phyloP scores from a whole-genome alignment of 148 eudicot genomes.

The Vaccinium myrtillus region DNA sequence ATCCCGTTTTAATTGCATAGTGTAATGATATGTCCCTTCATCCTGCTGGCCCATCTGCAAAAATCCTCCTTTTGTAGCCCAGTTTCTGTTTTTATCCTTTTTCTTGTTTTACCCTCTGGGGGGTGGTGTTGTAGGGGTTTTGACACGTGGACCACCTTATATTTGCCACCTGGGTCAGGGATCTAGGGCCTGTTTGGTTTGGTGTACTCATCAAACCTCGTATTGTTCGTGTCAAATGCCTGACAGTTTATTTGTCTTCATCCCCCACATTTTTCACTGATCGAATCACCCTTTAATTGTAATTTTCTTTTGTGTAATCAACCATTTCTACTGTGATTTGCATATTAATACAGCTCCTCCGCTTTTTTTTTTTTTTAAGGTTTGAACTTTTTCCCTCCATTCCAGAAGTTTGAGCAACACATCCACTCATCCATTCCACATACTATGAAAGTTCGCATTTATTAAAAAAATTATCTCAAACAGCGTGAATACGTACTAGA shows the following conservation, averaged over 20 bases:
- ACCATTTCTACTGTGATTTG: too few relatives aligned
- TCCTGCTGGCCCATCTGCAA: not conserved
- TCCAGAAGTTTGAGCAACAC: too few relatives aligned
- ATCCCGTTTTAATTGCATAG: not conserved
- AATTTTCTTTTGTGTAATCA: too few relatives aligned
- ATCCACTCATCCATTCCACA: too few relatives aligned
- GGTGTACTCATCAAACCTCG: constrained; percentile 7
- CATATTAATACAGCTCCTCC: too few relatives aligned
- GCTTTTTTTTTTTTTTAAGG: too few relatives aligned
- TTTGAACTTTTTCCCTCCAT: too few relatives aligned
- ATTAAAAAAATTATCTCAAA: too few relatives aligned
- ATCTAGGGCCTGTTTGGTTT: not conserved
- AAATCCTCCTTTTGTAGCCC: not conserved
- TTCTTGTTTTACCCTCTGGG: not conserved
- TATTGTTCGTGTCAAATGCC: constrained; percentile 18
- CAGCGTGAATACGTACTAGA: too few relatives aligned
- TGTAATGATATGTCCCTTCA: not conserved
- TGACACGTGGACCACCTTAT: constrained; percentile 18
- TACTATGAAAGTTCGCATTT: too few relatives aligned
- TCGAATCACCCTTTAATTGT: too few relatives aligned
- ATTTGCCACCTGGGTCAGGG: constrained; percentile 13
- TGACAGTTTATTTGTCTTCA: not conserved
- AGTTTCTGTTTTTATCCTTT: not conserved
- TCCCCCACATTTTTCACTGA: too few relatives aligned
- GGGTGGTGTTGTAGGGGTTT: not conserved